Evolutionary conservation across 192 early-diverging fungal species (phyloP).

Genomic region (Coemansia sp.): DNA sequence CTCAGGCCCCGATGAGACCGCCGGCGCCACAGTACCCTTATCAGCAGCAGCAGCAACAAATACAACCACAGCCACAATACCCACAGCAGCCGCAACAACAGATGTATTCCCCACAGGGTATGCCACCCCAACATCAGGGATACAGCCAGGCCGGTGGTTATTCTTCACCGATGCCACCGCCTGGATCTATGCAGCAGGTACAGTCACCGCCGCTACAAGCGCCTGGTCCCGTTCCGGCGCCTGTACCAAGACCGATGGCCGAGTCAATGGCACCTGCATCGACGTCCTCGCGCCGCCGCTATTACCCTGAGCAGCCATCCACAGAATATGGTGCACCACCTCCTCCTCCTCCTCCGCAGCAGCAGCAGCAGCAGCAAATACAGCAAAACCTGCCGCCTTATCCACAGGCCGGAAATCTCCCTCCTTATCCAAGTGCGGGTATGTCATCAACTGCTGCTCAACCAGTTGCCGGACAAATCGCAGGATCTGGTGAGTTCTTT

Average conservation of each 20-base stretch:
- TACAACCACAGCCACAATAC: conserved; percentile 7
- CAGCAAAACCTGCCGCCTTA: conserved; percentile 18
- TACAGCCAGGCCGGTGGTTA: conserved; percentile 11
- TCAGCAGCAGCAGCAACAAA: conserved; percentile 13
- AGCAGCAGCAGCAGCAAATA: conserved; percentile 22
- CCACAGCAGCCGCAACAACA: conserved; percentile 14
- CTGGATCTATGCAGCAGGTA: not conserved
- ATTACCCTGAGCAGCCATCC: conserved; percentile 42
- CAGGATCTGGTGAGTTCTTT: conserved; percentile 43
- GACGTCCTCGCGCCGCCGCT: conserved; percentile 32
- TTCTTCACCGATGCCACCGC: not conserved
- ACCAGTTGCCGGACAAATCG: conserved; percentile 3
- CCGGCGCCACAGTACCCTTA: conserved; percentile 17
- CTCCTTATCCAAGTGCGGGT: conserved; percentile 7
- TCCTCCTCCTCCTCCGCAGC: conserved; percentile 12
- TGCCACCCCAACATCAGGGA: conserved; percentile 23
- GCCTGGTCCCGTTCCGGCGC: not conserved
- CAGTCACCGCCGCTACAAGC: conserved; percentile 1
- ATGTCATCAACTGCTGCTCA: not conserved
- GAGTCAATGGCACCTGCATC: conserved; percentile 3
- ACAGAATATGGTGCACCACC: conserved; percentile 15
- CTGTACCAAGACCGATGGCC: not conserved
- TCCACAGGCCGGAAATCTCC: conserved; percentile 8
- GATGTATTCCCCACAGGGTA: not conserved
- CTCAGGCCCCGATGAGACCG: conserved; percentile 10